phyloP scores from a whole-genome alignment of 1,139 yeast species.

The Ogataea hybrid region DNA sequence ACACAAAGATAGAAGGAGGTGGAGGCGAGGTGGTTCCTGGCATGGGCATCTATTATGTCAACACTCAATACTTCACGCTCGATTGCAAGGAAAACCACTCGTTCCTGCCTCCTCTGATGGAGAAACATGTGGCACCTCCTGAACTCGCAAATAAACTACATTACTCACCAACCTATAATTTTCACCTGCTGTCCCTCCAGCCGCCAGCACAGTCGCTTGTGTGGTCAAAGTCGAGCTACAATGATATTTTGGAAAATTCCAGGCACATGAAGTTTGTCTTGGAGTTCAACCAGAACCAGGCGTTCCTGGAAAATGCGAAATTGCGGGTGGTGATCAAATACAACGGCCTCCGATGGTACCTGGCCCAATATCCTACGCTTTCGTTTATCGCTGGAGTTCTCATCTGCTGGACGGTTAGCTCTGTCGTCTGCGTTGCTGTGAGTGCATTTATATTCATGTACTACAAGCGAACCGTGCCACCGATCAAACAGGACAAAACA shows the following conservation, averaged over 20 bases:
- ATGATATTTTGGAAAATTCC: conserved; percentile 19
- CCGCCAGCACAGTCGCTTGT: conserved; percentile 10
- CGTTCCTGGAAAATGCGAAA: conserved; percentile 18
- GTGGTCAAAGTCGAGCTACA: conserved; percentile 12
- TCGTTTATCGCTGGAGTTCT: conserved; percentile 51
- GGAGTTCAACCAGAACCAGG: conserved; percentile 32
- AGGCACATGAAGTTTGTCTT: conserved; percentile 33
- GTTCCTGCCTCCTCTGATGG: conserved; percentile 14
- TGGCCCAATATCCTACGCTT: conserved; percentile 47
- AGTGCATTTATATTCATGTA: conserved; percentile 17
- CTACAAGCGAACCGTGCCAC: conserved; percentile 1
- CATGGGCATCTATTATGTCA: conserved; percentile 18
- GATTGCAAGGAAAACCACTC: conserved; percentile 12
- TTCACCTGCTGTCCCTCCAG: conserved; percentile 11
- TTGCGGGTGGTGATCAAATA: conserved; percentile 35
- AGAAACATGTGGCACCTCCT: conserved; percentile 15
- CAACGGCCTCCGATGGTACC: conserved; percentile 56
- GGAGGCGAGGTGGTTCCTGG: conserved; percentile 16
- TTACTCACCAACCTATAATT: conserved; percentile 4
- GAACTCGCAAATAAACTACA: conserved; percentile 8
- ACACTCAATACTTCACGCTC: conserved; percentile 17
- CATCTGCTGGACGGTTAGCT: conserved; percentile 47
- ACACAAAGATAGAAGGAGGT: conserved; percentile 7
- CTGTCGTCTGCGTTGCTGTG: conserved; percentile 28
- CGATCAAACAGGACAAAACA: conserved; percentile 1